Evolutionary conservation across 371 early-diverging fungal genomes (phyloP).

Genomic region (Mortierella sp.): DNA sequence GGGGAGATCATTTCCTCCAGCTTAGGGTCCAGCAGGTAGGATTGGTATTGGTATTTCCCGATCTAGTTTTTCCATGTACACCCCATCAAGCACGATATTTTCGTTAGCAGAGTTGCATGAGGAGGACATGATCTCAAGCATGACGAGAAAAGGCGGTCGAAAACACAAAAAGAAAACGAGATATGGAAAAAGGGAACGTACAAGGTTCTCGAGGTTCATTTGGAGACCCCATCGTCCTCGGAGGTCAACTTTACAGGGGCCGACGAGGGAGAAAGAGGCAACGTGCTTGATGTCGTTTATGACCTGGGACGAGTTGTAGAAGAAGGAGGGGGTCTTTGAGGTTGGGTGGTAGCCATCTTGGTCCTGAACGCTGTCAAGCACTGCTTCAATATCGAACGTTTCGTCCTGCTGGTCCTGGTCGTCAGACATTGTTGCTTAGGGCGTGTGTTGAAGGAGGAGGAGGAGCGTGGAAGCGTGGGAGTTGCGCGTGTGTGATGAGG

Average conservation of each 20-base stretch:
- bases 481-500: not conserved
- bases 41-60: conserved; percentile 87
- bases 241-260: conserved; percentile 25
- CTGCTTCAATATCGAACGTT: conserved; percentile 24
- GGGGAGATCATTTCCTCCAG: conserved; percentile 82
- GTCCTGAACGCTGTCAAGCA: conserved; percentile 29
- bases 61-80: conserved; percentile 62
- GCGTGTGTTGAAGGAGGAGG: not conserved
- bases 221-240: conserved; percentile 29
- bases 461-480: not conserved
- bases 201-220: conserved; percentile 21
- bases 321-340: conserved; percentile 42
- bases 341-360: conserved; percentile 16
- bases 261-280: conserved; percentile 28
- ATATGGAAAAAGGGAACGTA: not conserved
- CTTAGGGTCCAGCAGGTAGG: conserved; percentile 89
- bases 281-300: conserved; percentile 28
- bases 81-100: not conserved
- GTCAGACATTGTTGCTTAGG: conserved; percentile 17
- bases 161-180: not conserved
- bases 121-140: not conserved
- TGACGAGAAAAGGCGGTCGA: not conserved
- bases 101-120: not conserved
- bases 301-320: conserved; percentile 26
- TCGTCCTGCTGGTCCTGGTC: conserved; percentile 14